Base-by-base conservation (phyloP, 2,329 filamentous ascomycete species). In the Aspergillus vadensis region DNA sequence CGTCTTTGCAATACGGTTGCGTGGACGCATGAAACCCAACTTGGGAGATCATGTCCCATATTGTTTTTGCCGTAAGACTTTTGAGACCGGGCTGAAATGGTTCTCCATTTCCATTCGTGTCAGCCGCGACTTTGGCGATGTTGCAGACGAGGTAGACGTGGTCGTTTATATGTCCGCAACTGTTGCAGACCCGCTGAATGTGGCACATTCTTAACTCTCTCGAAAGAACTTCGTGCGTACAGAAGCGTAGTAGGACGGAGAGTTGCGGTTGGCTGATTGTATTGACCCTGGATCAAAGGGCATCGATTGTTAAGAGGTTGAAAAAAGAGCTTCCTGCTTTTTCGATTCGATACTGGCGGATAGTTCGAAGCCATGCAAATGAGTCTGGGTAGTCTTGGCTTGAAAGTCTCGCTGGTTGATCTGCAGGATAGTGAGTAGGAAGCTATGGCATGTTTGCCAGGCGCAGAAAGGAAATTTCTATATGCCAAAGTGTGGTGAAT, bases 81-180 rank as follows among this genome's bases (percentile, higher is more conserved):
- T 53, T 30, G 25, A 27, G 8, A 43, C 10, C n/a, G 25, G 15
- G 27, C 23, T 15, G 21, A 14, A 32, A 41, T 8, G 44, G 15
- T 9, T 52, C 36, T 3, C 19, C 15, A 17, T 23, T 25, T n/a
- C 53, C 30, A 17, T 55, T 21, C 17, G 15, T 41, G 15, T 32
- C 38, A n/a, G 27, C 10, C 30, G 54, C 54, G 4, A 51, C 36
- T 52, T 68, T 68, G n/a, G 61, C 60, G 9, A 55, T 36, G 25
- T 57, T 41, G 54, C 68, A 70, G 44, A 51, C 15, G 23, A 70
- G 53, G 17, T 61, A 43, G 39, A 69, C 59, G 53, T 69, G 68
- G 55, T 69, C 62, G 53, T 69, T 69, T 12, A 49, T 56, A 48
- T 70, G 68, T n/a, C 64, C 62, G 59, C 67, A 69, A 50, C 43